These are phyloP conservation scores for Herpotrichia juniperi DNA, from an alignment of 2,329 filamentous ascomycete genomes.

Conservation along the genomic window DNA sequence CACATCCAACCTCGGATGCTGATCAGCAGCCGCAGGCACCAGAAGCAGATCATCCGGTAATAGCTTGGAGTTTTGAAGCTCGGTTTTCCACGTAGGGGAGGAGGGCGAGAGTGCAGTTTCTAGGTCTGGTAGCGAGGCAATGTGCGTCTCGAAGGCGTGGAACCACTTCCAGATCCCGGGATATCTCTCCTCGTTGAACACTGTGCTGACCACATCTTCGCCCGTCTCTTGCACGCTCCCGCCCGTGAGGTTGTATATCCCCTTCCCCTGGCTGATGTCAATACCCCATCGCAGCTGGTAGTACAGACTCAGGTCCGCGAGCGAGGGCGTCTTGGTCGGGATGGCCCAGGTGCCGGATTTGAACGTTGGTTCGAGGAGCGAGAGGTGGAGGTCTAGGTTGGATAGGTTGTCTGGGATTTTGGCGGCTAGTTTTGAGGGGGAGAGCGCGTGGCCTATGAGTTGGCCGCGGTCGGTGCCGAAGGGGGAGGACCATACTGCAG, in stretches of 20 bases:
- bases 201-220: constrained; percentile 23
- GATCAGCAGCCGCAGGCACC: constrained; percentile 35
- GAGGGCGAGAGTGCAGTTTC: constrained; percentile 24
- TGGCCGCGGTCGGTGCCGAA: constrained; percentile 48
- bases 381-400: constrained; percentile 45
- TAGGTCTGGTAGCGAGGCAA: constrained; percentile 33
- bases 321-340: constrained; percentile 37
- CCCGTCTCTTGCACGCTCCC: constrained; percentile 36
- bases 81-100: constrained; percentile 9
- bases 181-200: constrained; percentile 47
- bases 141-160: constrained; percentile 36
- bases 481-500: constrained; percentile 45
- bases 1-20: constrained; percentile 32
- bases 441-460: constrained; percentile 48
- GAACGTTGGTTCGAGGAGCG: constrained; percentile 45
- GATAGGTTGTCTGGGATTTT: constrained; percentile 48
- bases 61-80: constrained; percentile 1
- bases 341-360: constrained; percentile 38
- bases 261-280: constrained; percentile 44
- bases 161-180: constrained; percentile 46
- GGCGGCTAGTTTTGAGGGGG: constrained; percentile 45
- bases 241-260: constrained; percentile 43
- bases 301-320: constrained; percentile 47
- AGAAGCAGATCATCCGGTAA: constrained; percentile 24
- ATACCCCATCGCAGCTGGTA: constrained; percentile 49